These are phyloP conservation scores for Heteromeles arbutifolia DNA, from an alignment of 306 rosid genomes.

Conservation along the genomic window DNA sequence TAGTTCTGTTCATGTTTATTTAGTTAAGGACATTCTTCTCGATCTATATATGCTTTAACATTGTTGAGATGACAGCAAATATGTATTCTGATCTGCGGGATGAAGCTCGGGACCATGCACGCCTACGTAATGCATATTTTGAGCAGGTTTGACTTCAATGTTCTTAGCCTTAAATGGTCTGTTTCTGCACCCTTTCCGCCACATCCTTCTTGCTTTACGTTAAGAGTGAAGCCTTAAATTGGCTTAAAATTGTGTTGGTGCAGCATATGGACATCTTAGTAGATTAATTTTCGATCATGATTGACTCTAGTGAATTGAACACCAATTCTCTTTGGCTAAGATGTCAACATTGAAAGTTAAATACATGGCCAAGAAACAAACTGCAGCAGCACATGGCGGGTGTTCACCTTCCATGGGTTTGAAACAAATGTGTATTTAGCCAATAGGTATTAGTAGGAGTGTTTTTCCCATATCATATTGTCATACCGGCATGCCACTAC, in stretches of 20 bases:
- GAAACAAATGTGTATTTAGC: neutral
- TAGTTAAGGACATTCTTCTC: conserved; percentile 26
- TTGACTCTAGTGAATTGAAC: neutral
- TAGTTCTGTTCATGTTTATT: conserved; percentile 32
- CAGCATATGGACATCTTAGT: neutral
- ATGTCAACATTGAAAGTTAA: conserved; percentile 9
- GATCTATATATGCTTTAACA: conserved; percentile 38
- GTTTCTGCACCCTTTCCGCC: neutral
- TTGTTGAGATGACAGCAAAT: conserved; percentile 69
- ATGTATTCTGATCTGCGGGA: conserved; percentile 91
- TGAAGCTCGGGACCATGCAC: conserved; percentile 99
- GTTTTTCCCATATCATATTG: neutral
- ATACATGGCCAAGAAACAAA: conserved; percentile 6
- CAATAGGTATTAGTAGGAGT: neutral
- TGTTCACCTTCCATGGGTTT: conserved; percentile 10
- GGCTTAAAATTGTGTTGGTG: neutral
- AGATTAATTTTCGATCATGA: neutral
- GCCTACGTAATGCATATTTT: conserved; percentile 81
- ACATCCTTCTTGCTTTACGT: neutral
- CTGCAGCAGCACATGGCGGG: conserved; percentile 13
- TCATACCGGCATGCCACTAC: neutral
- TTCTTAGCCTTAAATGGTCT: neutral
- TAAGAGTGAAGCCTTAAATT: neutral
- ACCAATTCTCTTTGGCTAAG: neutral
- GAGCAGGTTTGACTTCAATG: conserved; percentile 68